These are phyloP conservation scores for Ophiocordyceps sinensis DNA, from an alignment of 2,329 filamentous ascomycete genomes.

Conservation along the genomic window DNA sequence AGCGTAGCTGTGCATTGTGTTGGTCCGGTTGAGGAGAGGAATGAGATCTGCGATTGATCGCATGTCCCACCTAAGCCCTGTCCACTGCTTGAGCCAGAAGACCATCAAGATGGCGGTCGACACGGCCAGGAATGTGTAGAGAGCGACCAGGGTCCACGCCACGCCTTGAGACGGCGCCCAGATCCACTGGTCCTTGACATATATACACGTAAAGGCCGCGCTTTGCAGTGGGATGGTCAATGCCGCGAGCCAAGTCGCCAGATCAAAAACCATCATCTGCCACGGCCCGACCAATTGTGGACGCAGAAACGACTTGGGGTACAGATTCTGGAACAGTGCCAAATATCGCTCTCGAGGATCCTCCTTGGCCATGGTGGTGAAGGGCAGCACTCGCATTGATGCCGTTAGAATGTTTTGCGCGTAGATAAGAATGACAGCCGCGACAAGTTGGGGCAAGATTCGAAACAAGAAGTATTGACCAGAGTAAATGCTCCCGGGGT, in stretches of 20 bases:
- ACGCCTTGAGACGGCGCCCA: constrained; percentile 71
- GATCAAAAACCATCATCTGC: constrained; percentile 49
- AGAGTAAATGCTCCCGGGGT: constrained; percentile 51
- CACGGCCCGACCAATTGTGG: constrained; percentile 46
- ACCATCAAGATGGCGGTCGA: constrained; percentile 38
- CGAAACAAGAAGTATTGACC: constrained; percentile 73
- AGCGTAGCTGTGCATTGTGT: constrained; percentile 58
- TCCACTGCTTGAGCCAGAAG: constrained; percentile 51
- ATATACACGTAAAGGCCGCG: constrained; percentile 54
- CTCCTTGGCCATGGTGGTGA: constrained; percentile 58
- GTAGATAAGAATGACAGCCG: constrained; percentile 58
- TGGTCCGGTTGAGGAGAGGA: constrained; percentile 64
- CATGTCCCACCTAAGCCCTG: constrained; percentile 76
- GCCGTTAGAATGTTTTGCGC: constrained; percentile 60
- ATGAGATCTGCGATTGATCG: constrained; percentile 70
- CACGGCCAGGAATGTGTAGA: constrained; percentile 55
- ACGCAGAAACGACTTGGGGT: constrained; percentile 55
- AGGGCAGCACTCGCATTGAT: constrained; percentile 64
- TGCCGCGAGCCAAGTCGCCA: constrained; percentile 62
- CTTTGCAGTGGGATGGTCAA: constrained; percentile 74
- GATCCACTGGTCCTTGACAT: constrained; percentile 47
- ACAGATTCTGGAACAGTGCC: constrained; percentile 53
- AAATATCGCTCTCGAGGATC: constrained; percentile 43
- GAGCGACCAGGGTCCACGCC: constrained; percentile 59
- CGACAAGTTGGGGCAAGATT: constrained; percentile 68